phyloP scores from a whole-genome alignment of 2,329 filamentous ascomycete species.

The Aspergillus unguis region DNA sequence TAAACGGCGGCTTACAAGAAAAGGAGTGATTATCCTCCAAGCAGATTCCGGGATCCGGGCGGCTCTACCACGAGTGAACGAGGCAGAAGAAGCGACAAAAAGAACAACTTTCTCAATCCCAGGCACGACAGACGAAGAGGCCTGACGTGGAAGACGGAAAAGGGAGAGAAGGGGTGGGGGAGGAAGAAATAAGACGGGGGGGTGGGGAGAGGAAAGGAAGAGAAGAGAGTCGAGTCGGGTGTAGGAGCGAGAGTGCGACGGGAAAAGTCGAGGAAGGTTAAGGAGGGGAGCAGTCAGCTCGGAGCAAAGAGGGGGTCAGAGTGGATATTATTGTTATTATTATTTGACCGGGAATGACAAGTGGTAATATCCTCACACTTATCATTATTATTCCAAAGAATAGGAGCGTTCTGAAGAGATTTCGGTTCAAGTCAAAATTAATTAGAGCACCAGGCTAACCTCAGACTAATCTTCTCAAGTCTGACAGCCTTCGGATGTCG shows the following conservation, averaged over 20 bases:
- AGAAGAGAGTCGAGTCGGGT: slow-evolving; percentile 5
- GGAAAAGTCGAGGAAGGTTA: slow-evolving; percentile 8
- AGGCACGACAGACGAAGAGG: slow-evolving; percentile 22
- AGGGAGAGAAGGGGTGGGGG: slow-evolving; percentile 22
- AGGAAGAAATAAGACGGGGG: slow-evolving; percentile 25
- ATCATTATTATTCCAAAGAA: background rate
- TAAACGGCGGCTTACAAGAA: slow-evolving; percentile 26
- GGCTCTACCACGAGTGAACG: slow-evolving; percentile 36
- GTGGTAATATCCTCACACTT: slow-evolving; percentile 5
- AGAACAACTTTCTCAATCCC: slow-evolving; percentile 20
- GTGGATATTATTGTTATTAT: slow-evolving; percentile 21
- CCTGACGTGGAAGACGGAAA: slow-evolving; percentile 21
- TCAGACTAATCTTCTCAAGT: background rate
- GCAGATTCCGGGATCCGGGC: slow-evolving; percentile 18
- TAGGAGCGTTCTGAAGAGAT: slow-evolving; percentile 7
- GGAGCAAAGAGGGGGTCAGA: slow-evolving; percentile 14
- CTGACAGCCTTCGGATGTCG: background rate
- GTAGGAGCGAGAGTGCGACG: slow-evolving; percentile 8
- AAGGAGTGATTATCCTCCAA: slow-evolving; percentile 22
- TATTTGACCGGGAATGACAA: slow-evolving; percentile 20
- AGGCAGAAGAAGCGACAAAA: slow-evolving; percentile 24
- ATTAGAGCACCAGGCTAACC: background rate
- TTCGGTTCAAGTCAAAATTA: slow-evolving; percentile 4
- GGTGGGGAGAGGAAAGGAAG: slow-evolving; percentile 5
- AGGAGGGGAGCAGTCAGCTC: slow-evolving; percentile 13